Evolutionary conservation across 306 rosid genomes (phyloP).

Genomic region (Pueraria montana): DNA sequence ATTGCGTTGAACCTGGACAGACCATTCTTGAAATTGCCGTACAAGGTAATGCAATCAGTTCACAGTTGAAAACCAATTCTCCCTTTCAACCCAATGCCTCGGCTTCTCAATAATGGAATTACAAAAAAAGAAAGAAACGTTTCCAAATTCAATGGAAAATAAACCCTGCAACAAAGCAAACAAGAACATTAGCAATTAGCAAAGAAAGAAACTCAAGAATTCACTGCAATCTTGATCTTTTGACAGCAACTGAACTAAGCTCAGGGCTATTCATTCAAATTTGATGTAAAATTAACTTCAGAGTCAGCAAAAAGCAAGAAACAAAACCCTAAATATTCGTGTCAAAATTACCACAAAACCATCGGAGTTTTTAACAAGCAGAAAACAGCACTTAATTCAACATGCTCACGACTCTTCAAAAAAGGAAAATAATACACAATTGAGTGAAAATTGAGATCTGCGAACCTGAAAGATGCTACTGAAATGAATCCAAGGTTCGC

Average conservation of each 20-base stretch:
- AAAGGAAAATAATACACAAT: not conserved
- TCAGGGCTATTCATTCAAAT: not conserved
- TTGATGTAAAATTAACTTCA: not conserved
- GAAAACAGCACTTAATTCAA: not conserved
- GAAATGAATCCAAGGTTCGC: slow-evolving; percentile 17
- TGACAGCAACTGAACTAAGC: slow-evolving; percentile 8
- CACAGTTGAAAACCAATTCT: slow-evolving; percentile 22
- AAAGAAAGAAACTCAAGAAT: not conserved
- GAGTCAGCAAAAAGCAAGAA: not conserved
- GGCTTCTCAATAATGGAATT: slow-evolving; percentile 6
- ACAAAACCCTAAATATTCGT: slow-evolving; percentile 54
- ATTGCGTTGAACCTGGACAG: slow-evolving; percentile 65
- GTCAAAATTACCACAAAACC: not conserved
- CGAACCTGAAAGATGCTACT: slow-evolving; percentile 15
- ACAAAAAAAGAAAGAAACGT: not conserved
- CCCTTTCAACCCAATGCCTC: slow-evolving; percentile 39
- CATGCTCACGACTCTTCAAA: not conserved
- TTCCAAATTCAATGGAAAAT: not conserved
- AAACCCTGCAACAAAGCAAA: slow-evolving; percentile 44
- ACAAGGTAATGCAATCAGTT: slow-evolving; percentile 43
- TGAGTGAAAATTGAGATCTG: slow-evolving; percentile 33
- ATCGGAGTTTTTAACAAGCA: not conserved
- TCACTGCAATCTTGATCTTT: slow-evolving; percentile 2
- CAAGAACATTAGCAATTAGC: slow-evolving; percentile 20
- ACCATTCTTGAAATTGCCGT: slow-evolving; percentile 62